Evolutionary conservation across 345 rosid species (phyloP), one percentile per base, ranked within the genome.

Genomic region (Viola odorata): DNA sequence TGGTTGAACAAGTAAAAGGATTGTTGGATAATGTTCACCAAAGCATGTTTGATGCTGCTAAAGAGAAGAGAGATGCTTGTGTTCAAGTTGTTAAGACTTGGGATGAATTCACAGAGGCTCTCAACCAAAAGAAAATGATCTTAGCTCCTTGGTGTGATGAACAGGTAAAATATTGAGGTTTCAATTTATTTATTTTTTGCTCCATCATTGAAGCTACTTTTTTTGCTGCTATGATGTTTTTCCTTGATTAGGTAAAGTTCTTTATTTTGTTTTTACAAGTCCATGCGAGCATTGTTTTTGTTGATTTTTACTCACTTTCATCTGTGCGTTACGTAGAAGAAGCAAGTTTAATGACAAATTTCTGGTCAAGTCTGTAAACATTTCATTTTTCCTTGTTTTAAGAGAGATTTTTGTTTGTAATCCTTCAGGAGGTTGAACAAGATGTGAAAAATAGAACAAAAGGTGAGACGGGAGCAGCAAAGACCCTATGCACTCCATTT

Each of bases 81-180:
- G 60, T 94, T 65, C 61, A 83, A 79, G 77, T 58, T 52, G 77
- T 77, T 6, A 82, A 78, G 70, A 89, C 91, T 32, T 89, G 97
- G 99, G 96, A 87, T 53, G 96, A 87, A 69, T 92, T 92, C 59
- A 69, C 73, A 17, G 81, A 73, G 44, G 97, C 95, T 65, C 86
- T 92, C 10, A 72, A 75, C 60, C 78, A 86, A 42, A 89, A 71
- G 86, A 87, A 92, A 68, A 73, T 92, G 85, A 86, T 92, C 71
- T 78, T 92, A 67, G 97, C 99, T 73, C 98, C 99, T 15, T 92
- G 99, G 99, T 89, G 99, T 57, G 90, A 90, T 57, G 97, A 89
- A 66, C 91, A 87, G 96, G 98, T 87, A 74, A 39, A 57, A 23
- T 50, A 45, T 39, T 41, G 40, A 17, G 41, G 37, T 41, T 50